A percentile compares a stretch with the other conserved stretches of the same genome.
Evolutionary conservation across 2,329 filamentous ascomycete species (phyloP).

Genomic region (Neurospora sp.): DNA sequence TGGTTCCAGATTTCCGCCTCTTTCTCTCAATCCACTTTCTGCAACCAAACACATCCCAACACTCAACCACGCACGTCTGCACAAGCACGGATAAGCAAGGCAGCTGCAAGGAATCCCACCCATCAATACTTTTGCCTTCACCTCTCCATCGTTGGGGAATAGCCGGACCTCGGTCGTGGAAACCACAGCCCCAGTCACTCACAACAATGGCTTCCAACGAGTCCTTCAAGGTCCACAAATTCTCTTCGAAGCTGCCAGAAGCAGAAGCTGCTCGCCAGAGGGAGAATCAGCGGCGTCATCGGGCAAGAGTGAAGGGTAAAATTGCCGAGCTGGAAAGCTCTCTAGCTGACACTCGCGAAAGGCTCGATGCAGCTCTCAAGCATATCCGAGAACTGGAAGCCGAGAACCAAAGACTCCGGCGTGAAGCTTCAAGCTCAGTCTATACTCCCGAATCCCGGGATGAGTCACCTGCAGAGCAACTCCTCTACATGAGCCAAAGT

Average conservation of each 20-base stretch:
- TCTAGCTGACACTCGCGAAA: slow-evolving; percentile 14
- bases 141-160: neutral
- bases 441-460: neutral
- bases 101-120: neutral
- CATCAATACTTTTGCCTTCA: neutral
- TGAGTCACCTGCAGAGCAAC: neutral
- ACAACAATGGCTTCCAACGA: neutral
- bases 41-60: neutral
- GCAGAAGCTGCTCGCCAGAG: slow-evolving; percentile 30
- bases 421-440: neutral
- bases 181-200: neutral
- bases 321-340: slow-evolving; percentile 28
- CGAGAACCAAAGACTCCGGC: slow-evolving; percentile 9
- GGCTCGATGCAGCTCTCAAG: slow-evolving; percentile 15
- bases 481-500: neutral
- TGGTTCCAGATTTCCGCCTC: neutral
- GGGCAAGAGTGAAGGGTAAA: slow-evolving; percentile 31
- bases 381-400: slow-evolving; percentile 9
- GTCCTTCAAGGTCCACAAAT: slow-evolving; percentile 16
- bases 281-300: slow-evolving; percentile 43
- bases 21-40: neutral
- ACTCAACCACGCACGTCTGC: neutral
- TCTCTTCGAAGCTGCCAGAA: slow-evolving; percentile 20
- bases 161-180: neutral
- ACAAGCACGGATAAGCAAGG: neutral